Base-by-base conservation (phyloP, 495 filamentous ascomycete species). In the Margaritispora aquatica region DNA sequence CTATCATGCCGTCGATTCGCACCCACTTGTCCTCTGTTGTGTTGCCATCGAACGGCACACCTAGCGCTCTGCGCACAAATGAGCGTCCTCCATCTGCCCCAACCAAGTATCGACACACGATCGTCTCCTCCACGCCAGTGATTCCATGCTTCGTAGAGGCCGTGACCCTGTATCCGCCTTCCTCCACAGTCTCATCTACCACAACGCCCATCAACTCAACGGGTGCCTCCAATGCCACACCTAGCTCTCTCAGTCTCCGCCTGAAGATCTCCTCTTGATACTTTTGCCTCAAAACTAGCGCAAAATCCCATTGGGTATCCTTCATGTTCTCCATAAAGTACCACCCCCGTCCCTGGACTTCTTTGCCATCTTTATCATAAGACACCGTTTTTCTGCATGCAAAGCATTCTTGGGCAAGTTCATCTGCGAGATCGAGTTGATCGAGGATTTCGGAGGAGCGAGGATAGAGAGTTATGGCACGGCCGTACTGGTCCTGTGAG, bases 361-460 rank as follows among this genome's bases (percentile, higher is more conserved):
- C 64, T 20, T 76, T 61, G 15, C 76, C 75, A 59, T 75, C 57
- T 38, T 72, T 71, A 31, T 77, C 63, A 64, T 81, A 84, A 2
- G 74, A 70, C 0, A 73, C 74, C 0, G 73, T 77, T 17, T 71
- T 64, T 19, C 74, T 66, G 49, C 75, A 78, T n/a, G 77, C 74
- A 62, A 81, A 82, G 29, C 78, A 80, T 46, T 76, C 63, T 65
- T 82, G 79, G 1, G 70, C 66, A 44, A 81, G 68, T 13, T 67
- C 59, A 1, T 79, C 75, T 19, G 73, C 68, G 11, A 80, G 68
- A 26, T 73, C 74, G 0, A 80, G 61, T 55, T 79, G 75, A 51
- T 80, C 77, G 0, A 81, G 69, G 66, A 77, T 70, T 64, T 80
- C 78, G 9, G 69, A 54, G 0, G 74, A 73, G 0, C 78, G 70